Conservation (phyloP, 495 filamentous ascomycete genomes). For the Trichoderma gamsii region DNA sequence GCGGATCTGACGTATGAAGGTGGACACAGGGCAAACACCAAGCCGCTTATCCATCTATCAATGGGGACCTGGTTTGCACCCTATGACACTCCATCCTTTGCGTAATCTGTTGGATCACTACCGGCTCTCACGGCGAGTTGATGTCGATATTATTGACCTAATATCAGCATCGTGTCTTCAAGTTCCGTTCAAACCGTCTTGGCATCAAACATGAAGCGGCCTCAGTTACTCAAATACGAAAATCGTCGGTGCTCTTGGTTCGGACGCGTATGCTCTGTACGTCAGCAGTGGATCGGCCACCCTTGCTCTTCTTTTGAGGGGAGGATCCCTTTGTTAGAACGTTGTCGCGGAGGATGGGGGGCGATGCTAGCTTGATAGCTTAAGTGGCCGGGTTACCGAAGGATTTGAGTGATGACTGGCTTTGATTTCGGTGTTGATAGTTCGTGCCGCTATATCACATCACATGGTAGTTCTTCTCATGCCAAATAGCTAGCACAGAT, state of each 20-base stretch:
- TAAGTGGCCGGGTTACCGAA: constrained; percentile 11
- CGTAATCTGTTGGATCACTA: not conserved
- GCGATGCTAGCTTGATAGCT: constrained; percentile 9
- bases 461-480: not conserved
- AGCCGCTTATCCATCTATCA: too few species aligned
- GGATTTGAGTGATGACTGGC: not conserved
- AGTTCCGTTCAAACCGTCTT: constrained; percentile 6
- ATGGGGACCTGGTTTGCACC: not conserved
- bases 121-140: not conserved
- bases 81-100: not conserved
- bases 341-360: not conserved
- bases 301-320: not conserved
- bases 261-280: constrained; percentile 8
- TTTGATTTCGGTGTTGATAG: constrained; percentile 1
- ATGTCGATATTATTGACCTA: not conserved
- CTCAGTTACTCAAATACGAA: not conserved
- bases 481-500: not conserved
- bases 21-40: too few species aligned
- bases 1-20: too few species aligned
- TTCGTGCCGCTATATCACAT: not conserved
- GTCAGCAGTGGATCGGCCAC: constrained; percentile 6
- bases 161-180: not conserved
- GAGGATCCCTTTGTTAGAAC: not conserved
- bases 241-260: not conserved
- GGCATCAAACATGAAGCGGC: not conserved